These are phyloP conservation scores for Sporisorium exsertum DNA, from an alignment of 1,284 basidiomycete species.

Conservation along the genomic window DNA sequence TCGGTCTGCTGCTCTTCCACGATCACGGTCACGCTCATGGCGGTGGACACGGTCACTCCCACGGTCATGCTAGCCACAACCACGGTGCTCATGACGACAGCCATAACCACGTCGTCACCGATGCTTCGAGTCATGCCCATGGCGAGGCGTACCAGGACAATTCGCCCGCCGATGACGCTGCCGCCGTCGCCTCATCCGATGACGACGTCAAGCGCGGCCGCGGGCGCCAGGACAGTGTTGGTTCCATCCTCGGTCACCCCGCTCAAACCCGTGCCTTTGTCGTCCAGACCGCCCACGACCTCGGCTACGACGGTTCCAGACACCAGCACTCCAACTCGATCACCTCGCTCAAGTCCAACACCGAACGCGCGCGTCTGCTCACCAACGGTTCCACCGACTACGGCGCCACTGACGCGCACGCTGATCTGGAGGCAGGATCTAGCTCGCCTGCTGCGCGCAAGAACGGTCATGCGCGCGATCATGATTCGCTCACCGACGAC, in stretches of 20 bases:
- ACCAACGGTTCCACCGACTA: conserved; percentile 37
- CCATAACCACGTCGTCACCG: conserved; percentile 38
- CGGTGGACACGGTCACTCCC: conserved; percentile 76
- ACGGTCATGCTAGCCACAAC: conserved; percentile 70
- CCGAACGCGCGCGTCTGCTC: conserved; percentile 34
- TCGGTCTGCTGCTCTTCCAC: conserved; percentile 95
- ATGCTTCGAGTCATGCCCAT: conserved; percentile 12
- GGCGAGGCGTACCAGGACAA: conserved; percentile 17
- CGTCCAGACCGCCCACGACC: conserved; percentile 86
- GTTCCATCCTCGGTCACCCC: conserved; percentile 81
- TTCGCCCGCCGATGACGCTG: conserved; percentile 15
- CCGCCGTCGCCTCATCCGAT: background rate
- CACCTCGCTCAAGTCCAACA: conserved; percentile 20
- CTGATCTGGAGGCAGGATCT: conserved; percentile 50
- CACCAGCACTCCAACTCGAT: conserved; percentile 40
- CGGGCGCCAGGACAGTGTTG: conserved; percentile 46
- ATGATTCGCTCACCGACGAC: conserved; percentile 47
- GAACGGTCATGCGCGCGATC: conserved; percentile 44
- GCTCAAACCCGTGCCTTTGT: conserved; percentile 88
- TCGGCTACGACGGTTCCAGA: conserved; percentile 70
- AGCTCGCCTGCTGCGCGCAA: conserved; percentile 40
- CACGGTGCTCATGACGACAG: conserved; percentile 42
- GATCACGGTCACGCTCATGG: conserved; percentile 70
- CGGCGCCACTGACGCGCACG: conserved; percentile 35
- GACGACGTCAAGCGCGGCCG: conserved; percentile 27